Evolutionary conservation across 495 filamentous ascomycete genomes (phyloP), one percentile per base, ranked within the genome.

Genomic region (Chaetomium cochliodes): DNA sequence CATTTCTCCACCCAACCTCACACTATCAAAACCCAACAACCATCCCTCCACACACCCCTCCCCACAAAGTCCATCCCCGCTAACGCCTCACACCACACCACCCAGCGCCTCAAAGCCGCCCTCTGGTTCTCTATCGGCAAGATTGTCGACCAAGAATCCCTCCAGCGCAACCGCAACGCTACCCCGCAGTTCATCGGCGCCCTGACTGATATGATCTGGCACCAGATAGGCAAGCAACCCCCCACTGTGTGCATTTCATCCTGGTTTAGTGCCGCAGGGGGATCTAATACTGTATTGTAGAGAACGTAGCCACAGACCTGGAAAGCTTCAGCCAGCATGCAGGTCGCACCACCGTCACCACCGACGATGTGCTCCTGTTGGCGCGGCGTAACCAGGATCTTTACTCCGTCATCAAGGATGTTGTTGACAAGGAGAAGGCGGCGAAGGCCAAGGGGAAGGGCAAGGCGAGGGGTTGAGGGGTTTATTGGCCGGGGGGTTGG

Each of bases 161-260:
- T 94, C 42, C 81, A 81, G 26, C 80, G 90, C 15, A 88, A 90
- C 70, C 82, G 89, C 64, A 97, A 93, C 76, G 92, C 93, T 2
- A 97, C 92, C 1, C 93, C 92, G 8, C 93, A 97, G 72, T 98
- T 97, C 77, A 97, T 97, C 69, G 93, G 87, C 12, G 92, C 92
- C 0, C 76, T 98, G 73, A 96, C 91, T 0, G 93, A 97, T 78
- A 82, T 98, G 81, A 89, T 93, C 28, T 98, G 90, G 89, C 80
- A 85, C 15, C 94, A 98, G 68, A 90, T 97, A 63, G 90, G 92
- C 92, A 83, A 69, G 76, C 46, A 47, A 13, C 13, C 59, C 26
- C 16, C 23, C 51, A 8, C 44, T 37, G 64, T 41, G 63, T 4
- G 50, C 50, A 51, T 11, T 7, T 1, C 33, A 44, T 50, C 51